Conservation (phyloP, 2,329 filamentous ascomycete species). For the Aspergillus ochraceoroseus region DNA sequence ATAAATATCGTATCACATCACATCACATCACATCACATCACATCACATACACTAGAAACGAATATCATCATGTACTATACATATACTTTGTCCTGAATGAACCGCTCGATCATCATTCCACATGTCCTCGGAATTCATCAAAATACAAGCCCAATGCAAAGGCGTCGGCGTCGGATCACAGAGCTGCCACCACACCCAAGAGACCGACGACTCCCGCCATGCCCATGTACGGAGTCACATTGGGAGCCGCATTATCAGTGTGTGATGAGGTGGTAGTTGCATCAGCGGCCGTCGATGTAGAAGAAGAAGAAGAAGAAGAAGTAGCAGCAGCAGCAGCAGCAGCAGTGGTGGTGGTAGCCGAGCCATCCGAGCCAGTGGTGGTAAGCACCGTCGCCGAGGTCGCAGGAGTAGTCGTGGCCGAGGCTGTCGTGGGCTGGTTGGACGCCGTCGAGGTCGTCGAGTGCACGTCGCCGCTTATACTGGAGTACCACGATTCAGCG, state of each 20-base stretch:
- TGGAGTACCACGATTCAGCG: constrained; percentile 4
- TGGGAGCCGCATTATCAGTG: constrained; percentile 20
- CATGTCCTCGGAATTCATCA: too few relatives aligned
- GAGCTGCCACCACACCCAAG: constrained; percentile 30
- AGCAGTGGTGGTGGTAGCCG: not conserved
- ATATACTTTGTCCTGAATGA: too few relatives aligned
- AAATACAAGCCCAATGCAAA: not conserved
- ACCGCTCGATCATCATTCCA: too few relatives aligned
- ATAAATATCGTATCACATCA: too few relatives aligned
- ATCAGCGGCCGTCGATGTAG: not conserved
- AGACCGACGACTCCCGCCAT: constrained; percentile 28
- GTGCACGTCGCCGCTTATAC: not conserved
- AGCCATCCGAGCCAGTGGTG: constrained; percentile 1
- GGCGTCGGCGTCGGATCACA: too few relatives aligned
- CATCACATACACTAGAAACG: too few relatives aligned
- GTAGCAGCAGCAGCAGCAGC: not conserved
- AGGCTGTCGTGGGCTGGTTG: not conserved
- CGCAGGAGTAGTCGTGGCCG: not conserved
- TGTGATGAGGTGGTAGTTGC: constrained; percentile 13
- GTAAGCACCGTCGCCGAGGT: not conserved
- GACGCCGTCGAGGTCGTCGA: not conserved
- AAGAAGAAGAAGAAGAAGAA: not conserved
- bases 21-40: too few relatives aligned
- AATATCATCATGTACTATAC: too few relatives aligned
- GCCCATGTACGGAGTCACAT: constrained; percentile 17